Base-by-base conservation (phyloP, 352 stramenopile species). In the Pythium rishiriense region DNA sequence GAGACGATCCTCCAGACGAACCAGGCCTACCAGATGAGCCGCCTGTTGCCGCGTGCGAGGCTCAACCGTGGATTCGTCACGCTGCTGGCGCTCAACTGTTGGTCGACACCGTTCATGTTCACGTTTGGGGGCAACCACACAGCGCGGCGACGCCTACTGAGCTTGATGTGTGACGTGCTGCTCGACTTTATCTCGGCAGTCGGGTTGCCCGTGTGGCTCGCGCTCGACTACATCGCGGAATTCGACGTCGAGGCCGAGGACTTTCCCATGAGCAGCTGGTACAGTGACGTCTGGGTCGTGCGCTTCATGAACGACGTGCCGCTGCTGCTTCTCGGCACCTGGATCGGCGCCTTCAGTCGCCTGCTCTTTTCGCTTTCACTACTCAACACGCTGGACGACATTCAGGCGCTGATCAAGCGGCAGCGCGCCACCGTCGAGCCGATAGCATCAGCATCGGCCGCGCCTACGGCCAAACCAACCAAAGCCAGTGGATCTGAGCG, bases 21-120 rank as follows among this genome's bases (percentile, higher is more conserved):
- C 25, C 62, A 69, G 33, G 53, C 62, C 2, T 62, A 62, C 43
- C 49, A 52, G 7, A 69, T 64, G 62, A 63, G 53, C 22, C 47
- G 39, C 1, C 26, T 64, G n/a, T 28, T 69, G 19, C 52, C 53
- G 17, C 62, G 52, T 19, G 19, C 39, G 10, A 3, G 14, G 21
- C 48, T 69, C 35, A 69, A 64, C 28, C 62, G 54, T 11, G 52
- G 56, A 17, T 68, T 53, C 52, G 43, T 60, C 1, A 25, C 24
- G 10, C 37, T 69, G 5, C n/a, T 69, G 8, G 33, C 62, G 2
- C 3, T 59, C 53, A 69, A 64, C 46, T 63, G 62, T 53, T 69
- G 55, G 54, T 48, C 48, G 6, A 69, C 62, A 12, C 54, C 39
- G 15, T 31, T 64, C 15, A 8, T 64, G 3, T 45, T 58, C 15